Evolutionary conservation across 2,329 filamentous ascomycete species (phyloP).

Genomic region (Hymenoscyphus linearis): DNA sequence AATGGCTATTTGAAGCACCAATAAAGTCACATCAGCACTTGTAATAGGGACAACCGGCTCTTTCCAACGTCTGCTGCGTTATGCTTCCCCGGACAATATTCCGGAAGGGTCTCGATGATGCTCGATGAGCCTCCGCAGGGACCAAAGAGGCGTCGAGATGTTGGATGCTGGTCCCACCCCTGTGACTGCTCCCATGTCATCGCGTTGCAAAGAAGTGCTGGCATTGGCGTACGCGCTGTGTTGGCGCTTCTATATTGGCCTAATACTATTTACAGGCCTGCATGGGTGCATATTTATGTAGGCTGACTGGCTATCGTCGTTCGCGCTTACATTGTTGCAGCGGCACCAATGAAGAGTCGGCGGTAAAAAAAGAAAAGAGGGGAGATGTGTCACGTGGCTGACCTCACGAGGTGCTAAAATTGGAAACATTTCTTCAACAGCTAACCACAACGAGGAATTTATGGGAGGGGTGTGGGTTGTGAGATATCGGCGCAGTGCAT

Average conservation of each 20-base stretch:
- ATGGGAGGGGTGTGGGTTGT: neutral
- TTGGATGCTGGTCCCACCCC: neutral
- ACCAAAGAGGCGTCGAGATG: neutral
- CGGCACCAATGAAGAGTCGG: neutral
- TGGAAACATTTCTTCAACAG: slow-evolving; percentile 2
- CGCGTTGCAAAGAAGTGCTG: neutral
- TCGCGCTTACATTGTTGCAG: neutral
- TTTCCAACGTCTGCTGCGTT: slow-evolving; percentile 3
- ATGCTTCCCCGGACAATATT: slow-evolving; percentile 4
- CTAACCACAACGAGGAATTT: neutral
- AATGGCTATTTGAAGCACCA: slow-evolving; percentile 16
- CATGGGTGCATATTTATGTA: slow-evolving; percentile 7
- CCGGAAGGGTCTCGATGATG: neutral
- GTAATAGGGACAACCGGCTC: slow-evolving; percentile 8
- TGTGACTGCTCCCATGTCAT: neutral
- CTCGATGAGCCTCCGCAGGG: slow-evolving; percentile 3
- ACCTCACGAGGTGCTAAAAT: neutral
- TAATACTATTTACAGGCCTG: slow-evolving; percentile 3
- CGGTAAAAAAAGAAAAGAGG: neutral
- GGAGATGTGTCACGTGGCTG: neutral
- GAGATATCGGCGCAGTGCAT: slow-evolving; percentile 2
- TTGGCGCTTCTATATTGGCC: slow-evolving; percentile 7
- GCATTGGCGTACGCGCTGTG: neutral
- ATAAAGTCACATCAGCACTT: slow-evolving; percentile 5
- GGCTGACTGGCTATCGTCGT: slow-evolving; percentile 10